Percentiles rank a stretch among this genome's conserved stretches.
phyloP scores from a whole-genome alignment of 2,329 filamentous ascomycete species.

The Aspergillus uvarum region DNA sequence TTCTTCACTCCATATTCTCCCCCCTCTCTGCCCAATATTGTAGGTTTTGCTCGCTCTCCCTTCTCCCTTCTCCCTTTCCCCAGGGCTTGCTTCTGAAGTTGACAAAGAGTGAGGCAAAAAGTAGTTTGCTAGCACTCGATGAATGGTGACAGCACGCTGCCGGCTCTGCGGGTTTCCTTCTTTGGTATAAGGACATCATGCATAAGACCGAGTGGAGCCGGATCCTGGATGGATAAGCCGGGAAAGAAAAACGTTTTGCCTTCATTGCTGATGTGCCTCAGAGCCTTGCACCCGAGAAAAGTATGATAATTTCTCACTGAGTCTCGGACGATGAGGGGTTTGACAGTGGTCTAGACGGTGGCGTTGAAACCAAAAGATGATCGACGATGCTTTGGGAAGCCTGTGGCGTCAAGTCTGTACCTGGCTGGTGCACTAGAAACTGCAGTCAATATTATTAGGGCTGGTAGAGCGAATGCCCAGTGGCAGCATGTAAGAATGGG shows the following conservation, averaged over 20 bases:
- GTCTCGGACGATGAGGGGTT: neutral
- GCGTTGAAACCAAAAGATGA: conserved; percentile 11
- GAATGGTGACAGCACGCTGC: neutral
- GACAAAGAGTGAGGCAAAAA: neutral
- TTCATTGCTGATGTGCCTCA: neutral
- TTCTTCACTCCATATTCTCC: neutral
- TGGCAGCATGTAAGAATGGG: conserved; percentile 4
- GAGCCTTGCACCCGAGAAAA: neutral
- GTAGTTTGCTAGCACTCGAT: neutral
- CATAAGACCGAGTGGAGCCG: conserved; percentile 2
- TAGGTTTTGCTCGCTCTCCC: neutral
- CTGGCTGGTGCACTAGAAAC: conserved; percentile 15
- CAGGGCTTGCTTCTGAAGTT: neutral
- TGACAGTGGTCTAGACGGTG: conserved; percentile 14
- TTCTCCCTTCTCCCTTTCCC: neutral
- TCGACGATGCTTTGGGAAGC: conserved; percentile 15
- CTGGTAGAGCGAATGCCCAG: conserved; percentile 15
- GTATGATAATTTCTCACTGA: neutral
- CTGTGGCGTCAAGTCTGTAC: conserved; percentile 17
- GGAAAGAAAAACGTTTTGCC: neutral
- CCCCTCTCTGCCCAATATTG: neutral
- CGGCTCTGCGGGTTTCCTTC: neutral
- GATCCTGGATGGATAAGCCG: neutral
- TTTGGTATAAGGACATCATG: conserved; percentile 1
- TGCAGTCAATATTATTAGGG: conserved; percentile 10